Percentiles rank a stretch among this genome's conserved stretches.
Conservation (phyloP, 495 filamentous ascomycete species). For the Cenococcum geophilum region DNA sequence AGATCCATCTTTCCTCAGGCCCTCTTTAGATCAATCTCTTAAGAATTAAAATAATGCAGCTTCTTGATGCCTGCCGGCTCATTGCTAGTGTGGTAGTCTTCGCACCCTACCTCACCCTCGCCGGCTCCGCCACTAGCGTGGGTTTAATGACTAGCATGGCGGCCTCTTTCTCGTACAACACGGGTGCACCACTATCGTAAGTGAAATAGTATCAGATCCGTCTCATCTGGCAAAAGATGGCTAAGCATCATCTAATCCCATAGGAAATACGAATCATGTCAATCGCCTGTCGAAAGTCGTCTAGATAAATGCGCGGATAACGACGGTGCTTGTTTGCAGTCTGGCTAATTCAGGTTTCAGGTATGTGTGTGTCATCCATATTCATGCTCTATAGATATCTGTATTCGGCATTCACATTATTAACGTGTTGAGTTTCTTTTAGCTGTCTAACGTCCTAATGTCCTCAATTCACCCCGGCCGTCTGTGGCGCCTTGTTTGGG, state of each 20-base stretch:
- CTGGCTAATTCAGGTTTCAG: slow-evolving; percentile 15
- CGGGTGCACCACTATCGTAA: not conserved
- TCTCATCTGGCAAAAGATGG: not conserved
- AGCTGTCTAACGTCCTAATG: slow-evolving; percentile 21
- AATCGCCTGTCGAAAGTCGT: slow-evolving; percentile 7
- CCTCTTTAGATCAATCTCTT: not conserved
- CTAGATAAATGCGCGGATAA: slow-evolving; percentile 10
- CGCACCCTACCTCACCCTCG: not conserved
- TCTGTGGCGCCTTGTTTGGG: slow-evolving; percentile 11
- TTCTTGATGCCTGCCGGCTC: not conserved
- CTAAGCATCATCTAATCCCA: not conserved
- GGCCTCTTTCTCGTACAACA: not conserved
- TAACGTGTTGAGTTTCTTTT: not conserved
- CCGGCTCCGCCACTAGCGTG: not conserved
- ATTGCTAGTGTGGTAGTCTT: not conserved
- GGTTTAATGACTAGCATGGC: not conserved
- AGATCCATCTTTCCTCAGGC: too few species aligned
- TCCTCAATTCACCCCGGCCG: slow-evolving; percentile 6
- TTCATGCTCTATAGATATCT: not conserved
- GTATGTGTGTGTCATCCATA: not conserved
- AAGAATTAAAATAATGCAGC: not conserved
- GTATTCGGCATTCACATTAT: not conserved
- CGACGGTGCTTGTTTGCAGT: slow-evolving; percentile 16
- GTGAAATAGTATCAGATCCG: not conserved
- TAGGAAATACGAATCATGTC: slow-evolving; percentile 19